Base-by-base conservation (phyloP, 352 stramenopile species). In the Blastocystis sp. region DNA sequence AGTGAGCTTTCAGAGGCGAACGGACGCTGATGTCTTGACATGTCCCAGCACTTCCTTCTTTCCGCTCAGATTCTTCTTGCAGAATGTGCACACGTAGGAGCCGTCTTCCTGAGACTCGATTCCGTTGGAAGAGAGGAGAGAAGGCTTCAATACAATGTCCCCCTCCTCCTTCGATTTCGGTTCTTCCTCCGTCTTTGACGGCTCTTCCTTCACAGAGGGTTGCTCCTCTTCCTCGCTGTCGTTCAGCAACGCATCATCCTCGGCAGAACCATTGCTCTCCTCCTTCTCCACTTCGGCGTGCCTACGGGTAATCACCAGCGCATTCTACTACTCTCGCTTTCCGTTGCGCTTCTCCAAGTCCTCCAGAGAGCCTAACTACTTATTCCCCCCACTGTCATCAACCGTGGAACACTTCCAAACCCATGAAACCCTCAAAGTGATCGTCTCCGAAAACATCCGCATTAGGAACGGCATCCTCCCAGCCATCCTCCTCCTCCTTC, bases 381-480 rank as follows among this genome's bases (percentile, higher is more conserved):
- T 59, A 28, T 69, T 10, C 28, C 21, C 21, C 4, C 53, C 23
- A 0, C 21, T 11, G 0, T n/a, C 45, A 19, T 56, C n/a, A 23
- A 84, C 74, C 74, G 61, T 84, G 74, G 45, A 59, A 84, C 56
- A 84, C 74, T 56, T 84, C 74, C 60, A 84, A 69, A 84, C 74
- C 74, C 74, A 84, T 84, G 69, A 84, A 84, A 45, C 74, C 74
- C 23, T 66, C 45, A 45, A 84, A 53, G 19, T 67, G 40, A 28
- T 84, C 74, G 11, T 67, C 74, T 52, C 52, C 74, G 69, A 84
- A 84, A 34, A 84, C 21, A 48, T 84, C 56, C 40, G 34, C 74
- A 84, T 84, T 28, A n/a, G 65, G 21, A 40, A 84, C 28, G 3
- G 74, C 74, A 70, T 84, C 41, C 38, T 28, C 52, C 74, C 74